These are phyloP conservation scores for Fusarium ambrosium DNA, from an alignment of 2,329 filamentous ascomycete genomes.

Conservation along the genomic window DNA sequence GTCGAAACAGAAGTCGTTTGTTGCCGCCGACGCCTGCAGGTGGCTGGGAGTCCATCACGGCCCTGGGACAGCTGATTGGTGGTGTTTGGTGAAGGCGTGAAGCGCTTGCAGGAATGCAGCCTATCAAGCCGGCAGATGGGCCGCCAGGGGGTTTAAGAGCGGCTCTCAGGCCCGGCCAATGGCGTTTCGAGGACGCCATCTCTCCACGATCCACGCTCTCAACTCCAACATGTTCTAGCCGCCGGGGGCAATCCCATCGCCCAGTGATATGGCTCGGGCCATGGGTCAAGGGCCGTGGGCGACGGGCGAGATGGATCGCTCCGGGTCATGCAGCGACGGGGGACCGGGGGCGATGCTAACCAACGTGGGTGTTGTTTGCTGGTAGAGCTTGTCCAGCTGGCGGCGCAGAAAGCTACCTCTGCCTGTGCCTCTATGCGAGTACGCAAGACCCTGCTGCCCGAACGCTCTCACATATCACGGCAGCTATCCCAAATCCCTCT, in stretches of 20 bases:
- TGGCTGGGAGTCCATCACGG: slow-evolving; percentile 58
- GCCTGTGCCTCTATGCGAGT: slow-evolving; percentile 15
- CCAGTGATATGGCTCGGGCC: slow-evolving; percentile 30
- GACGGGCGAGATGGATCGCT: slow-evolving; percentile 26
- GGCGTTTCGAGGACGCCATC: slow-evolving; percentile 18
- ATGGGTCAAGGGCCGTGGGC: slow-evolving; percentile 12
- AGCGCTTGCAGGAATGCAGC: slow-evolving; percentile 40
- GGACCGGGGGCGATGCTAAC: slow-evolving; percentile 26
- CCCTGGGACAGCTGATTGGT: slow-evolving; percentile 55
- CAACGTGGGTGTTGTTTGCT: slow-evolving; percentile 17
- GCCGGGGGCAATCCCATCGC: slow-evolving; percentile 21
- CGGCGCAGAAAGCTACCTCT: neutral
- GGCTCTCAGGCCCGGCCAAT: slow-evolving; percentile 37
- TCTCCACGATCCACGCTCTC: slow-evolving; percentile 41
- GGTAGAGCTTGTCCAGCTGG: slow-evolving; percentile 18
- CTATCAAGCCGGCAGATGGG: slow-evolving; percentile 44
- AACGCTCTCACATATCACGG: slow-evolving; percentile 37
- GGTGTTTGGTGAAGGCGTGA: slow-evolving; percentile 34
- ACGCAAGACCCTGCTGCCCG: slow-evolving; percentile 21
- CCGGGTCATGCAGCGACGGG: slow-evolving; percentile 29
- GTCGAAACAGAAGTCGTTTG: slow-evolving; percentile 50
- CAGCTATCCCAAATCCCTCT: slow-evolving; percentile 31
- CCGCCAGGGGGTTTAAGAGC: slow-evolving; percentile 32
- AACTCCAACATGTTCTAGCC: slow-evolving; percentile 41
- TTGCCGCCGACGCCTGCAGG: slow-evolving; percentile 63